These are phyloP conservation scores for Malassezia brasiliensis DNA, from an alignment of 1,284 basidiomycete genomes.

Conservation along the genomic window DNA sequence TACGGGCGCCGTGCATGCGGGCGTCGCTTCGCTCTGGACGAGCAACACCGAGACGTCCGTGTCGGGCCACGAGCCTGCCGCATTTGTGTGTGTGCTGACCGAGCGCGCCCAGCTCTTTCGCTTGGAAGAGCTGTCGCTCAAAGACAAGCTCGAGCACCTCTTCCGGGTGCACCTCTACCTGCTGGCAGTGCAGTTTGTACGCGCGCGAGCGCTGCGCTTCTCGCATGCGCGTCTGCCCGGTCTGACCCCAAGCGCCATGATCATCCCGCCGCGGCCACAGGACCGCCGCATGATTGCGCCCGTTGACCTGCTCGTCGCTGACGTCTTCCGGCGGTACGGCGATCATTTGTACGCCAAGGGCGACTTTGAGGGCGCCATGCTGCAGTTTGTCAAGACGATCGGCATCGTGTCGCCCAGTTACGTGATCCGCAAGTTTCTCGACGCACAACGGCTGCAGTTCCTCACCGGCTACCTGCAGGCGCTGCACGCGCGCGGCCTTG, in stretches of 20 bases:
- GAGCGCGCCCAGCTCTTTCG: constrained; percentile 23
- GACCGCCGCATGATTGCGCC: constrained; percentile 13
- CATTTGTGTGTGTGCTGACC: constrained; percentile 31
- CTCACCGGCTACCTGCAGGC: constrained; percentile 93
- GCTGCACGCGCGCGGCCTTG: constrained; percentile 74
- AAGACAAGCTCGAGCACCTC: constrained; percentile 36
- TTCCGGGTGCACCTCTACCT: constrained; percentile 38
- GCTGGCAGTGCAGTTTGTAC: constrained; percentile 36
- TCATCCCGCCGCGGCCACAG: constrained; percentile 9
- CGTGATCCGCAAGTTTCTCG: constrained; percentile 91
- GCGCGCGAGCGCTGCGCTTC: constrained; percentile 25
- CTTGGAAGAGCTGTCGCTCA: constrained; percentile 35
- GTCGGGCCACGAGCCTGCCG: constrained; percentile 1
- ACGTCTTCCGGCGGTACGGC: constrained; percentile 60
- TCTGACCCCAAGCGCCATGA: constrained; percentile 3
- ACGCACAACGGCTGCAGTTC: constrained; percentile 87
- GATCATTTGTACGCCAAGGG: constrained; percentile 83
- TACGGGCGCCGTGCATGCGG: constrained; percentile 29
- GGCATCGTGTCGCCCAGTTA: constrained; percentile 84
- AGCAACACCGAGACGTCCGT: not conserved
- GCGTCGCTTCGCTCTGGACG: constrained; percentile 18
- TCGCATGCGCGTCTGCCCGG: constrained; percentile 10
- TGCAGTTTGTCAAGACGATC: constrained; percentile 81
- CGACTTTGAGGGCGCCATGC: constrained; percentile 86
- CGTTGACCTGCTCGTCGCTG: constrained; percentile 34